Evolutionary conservation across 2,329 filamentous ascomycete genomes (phyloP), one percentile per base, ranked within the genome.

Genomic region (Penicillium sp.): DNA sequence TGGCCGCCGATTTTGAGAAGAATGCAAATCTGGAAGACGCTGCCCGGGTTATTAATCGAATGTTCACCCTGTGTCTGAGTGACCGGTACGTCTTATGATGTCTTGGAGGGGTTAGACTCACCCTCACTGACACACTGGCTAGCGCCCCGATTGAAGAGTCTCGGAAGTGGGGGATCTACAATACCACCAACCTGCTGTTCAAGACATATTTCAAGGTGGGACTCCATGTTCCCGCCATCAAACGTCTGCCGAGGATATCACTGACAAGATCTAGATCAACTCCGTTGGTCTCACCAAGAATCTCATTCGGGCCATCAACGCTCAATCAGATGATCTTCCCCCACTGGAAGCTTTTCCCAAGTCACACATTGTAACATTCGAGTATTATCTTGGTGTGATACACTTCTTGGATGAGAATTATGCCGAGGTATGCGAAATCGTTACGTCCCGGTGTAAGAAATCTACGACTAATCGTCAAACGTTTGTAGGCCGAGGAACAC

Each of bases 141-240:
- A 93, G 91, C 74, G 89, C 90, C 56, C 87, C 89, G 13, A 79
- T 97, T 40, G 87, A 92, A 67, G 89, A 96, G 66, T 97, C 93
- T 8, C 87, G 94, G 51, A 99, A 97, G 83, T 99, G 94, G 94
- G 95, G 91, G 6, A 90, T 96, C 44, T 99, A 99, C 78, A 92
- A 92, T 72, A 88, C 93, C 61, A 91, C 92, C 68, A 97, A 96
- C 70, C 83, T 99, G 7, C 81, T 97, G 13, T 99, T 99, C 84
- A 97, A 97, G 76, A 97, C 92, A 1, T 97, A 97, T 74, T 99
- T 99, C 80, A 95, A 91, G 76, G 81, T 81, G 72, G 34, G n/a
- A n/a, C 48, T 29, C 11, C 26, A 37, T 13, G 9, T 3, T 24
- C 6, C 40, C 3, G 18, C 23, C 13, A 26, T 21, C 39, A 19